A percentile compares a stretch with the other conserved stretches of the same genome.
phyloP scores from a whole-genome alignment of 106 monocot species.

The Narthecium ossifragum region DNA sequence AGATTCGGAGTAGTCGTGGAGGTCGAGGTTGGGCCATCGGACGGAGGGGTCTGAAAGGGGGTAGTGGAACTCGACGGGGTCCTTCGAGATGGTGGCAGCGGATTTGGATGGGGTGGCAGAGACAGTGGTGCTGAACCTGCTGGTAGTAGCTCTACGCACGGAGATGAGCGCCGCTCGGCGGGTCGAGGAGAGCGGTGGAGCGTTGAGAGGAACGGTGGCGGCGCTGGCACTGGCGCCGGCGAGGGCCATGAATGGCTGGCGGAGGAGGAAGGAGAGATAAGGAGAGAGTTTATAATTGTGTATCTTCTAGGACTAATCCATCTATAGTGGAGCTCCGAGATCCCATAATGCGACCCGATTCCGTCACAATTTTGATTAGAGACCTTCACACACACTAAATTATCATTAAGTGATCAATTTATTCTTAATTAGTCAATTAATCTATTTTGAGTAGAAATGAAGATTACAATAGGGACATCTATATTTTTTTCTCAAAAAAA shows the following conservation, averaged over 20 bases:
- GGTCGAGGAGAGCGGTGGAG: background rate
- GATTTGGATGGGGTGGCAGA: slow-evolving; percentile 5
- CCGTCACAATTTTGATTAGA: too few relatives aligned
- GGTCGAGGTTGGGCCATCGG: slow-evolving; percentile 72
- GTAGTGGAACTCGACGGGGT: slow-evolving; percentile 47
- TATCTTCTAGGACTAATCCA: too few relatives aligned
- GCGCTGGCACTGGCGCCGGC: slow-evolving; percentile 2
- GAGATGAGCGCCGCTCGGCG: too few relatives aligned
- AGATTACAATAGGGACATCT: too few relatives aligned
- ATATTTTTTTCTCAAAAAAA: too few relatives aligned
- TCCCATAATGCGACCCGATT: too few relatives aligned
- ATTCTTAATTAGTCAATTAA: too few relatives aligned
- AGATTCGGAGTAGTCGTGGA: slow-evolving; percentile 18
- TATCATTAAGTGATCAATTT: too few relatives aligned
- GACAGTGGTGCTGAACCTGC: slow-evolving; percentile 4
- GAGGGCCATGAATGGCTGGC: slow-evolving; percentile 37
- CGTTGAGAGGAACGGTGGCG: background rate
- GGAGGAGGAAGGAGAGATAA: background rate
- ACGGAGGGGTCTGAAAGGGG: slow-evolving; percentile 58
- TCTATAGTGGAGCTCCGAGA: too few relatives aligned
- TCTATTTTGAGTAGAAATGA: too few relatives aligned
- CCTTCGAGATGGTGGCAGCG: background rate
- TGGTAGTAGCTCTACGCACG: too few relatives aligned
- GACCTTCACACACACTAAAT: too few relatives aligned
- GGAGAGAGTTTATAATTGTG: background rate